Evolutionary conservation across 306 rosid genomes (phyloP), one percentile per base, ranked within the genome.

Genomic region (Parietaria judaica): DNA sequence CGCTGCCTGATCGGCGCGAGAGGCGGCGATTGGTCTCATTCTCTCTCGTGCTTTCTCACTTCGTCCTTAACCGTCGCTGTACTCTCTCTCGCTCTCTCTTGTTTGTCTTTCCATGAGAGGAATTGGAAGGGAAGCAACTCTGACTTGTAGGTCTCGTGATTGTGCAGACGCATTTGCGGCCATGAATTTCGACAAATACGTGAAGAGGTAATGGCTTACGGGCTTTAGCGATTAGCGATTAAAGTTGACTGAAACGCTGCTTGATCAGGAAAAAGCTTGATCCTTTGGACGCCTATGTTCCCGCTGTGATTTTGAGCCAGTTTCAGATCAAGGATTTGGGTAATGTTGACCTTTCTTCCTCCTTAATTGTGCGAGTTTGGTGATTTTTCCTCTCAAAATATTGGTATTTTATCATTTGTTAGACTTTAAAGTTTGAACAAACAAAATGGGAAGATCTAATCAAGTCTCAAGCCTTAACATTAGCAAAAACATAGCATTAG

Each of bases 301-400:
- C 96, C 7, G 86, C 90, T 69, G 84, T 86, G 71, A 86, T 92
- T 66, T 78, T 88, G 68, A 84, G 90, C 67, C 74, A 82, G 82
- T 82, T 86, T 9, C 98, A 88, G 77, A 72, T 92, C 79, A 72
- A 79, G 82, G 98, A 92, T 73, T 79, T 88, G 63, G 96, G 96
- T 88, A 83, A 63, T 58, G 11, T 16, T 61, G 58, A 15, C 45
- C 9, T 69, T 51, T 66, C 16, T 45, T 11, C 7, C 9, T 23
- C 6, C 37, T n/a, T 23, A 23, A 23, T 23, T 23, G 31, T 23
- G 31, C 45, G 45, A 8, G 9, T 41, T 5, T 41, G 9, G 45
- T 41, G 45, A 5, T 41, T 41, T 41, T 8, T 6, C 1, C 4
- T 46, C 17, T 14, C n/a, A n/a, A n/a, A n/a, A n/a, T n/a, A n/a